A percentile compares a stretch with the other conserved stretches of the same genome.
phyloP scores from a whole-genome alignment of 768 basidiomycete genomes.

The Rhodosporidiobolus odoratus region DNA sequence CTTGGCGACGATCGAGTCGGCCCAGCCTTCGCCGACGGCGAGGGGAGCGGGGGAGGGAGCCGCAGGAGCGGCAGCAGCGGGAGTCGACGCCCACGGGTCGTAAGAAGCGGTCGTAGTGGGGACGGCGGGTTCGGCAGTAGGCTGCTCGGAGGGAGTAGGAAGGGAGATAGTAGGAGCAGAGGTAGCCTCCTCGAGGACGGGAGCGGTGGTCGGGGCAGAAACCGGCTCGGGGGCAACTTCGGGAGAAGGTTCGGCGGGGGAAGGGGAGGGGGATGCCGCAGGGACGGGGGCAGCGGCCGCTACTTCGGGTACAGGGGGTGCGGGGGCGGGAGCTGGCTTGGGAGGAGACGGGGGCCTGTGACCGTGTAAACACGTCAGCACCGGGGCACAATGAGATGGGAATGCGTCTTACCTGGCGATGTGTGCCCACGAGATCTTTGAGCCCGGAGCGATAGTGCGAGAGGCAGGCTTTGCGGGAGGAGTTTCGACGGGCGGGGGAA shows the following conservation, averaged over 20 bases:
- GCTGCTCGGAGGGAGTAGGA: slow-evolving; percentile 8
- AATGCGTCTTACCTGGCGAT: slow-evolving; percentile 21
- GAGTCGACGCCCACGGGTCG: slow-evolving; percentile 40
- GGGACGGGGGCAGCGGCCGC: not conserved
- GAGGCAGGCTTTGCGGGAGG: slow-evolving; percentile 3
- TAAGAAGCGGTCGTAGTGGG: slow-evolving; percentile 26
- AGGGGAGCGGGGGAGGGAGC: slow-evolving; percentile 36
- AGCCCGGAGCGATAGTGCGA: slow-evolving; percentile 32
- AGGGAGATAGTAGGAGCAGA: slow-evolving; percentile 25
- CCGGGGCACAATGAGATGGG: not conserved
- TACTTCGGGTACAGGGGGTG: slow-evolving; percentile 2
- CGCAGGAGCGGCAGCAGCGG: slow-evolving; percentile 32
- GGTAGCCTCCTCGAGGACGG: slow-evolving; percentile 6
- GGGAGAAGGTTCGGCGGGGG: slow-evolving; percentile 5
- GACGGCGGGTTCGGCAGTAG: slow-evolving; percentile 15
- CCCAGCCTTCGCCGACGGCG: slow-evolving; percentile 41
- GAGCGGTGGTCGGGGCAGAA: not conserved
- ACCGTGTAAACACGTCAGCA: not conserved
- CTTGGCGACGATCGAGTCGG: slow-evolving; percentile 38
- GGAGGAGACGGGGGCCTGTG: slow-evolving; percentile 26
- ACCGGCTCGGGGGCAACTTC: slow-evolving; percentile 20
- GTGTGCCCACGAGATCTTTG: slow-evolving; percentile 36
- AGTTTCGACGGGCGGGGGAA: not conserved
- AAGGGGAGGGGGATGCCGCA: slow-evolving; percentile 5
- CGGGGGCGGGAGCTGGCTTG: slow-evolving; percentile 27